Percentiles rank a stretch among this genome's conserved stretches.
phyloP scores from a whole-genome alignment of 2,329 filamentous ascomycete genomes.

The Ceratocystis eucalypticola region DNA sequence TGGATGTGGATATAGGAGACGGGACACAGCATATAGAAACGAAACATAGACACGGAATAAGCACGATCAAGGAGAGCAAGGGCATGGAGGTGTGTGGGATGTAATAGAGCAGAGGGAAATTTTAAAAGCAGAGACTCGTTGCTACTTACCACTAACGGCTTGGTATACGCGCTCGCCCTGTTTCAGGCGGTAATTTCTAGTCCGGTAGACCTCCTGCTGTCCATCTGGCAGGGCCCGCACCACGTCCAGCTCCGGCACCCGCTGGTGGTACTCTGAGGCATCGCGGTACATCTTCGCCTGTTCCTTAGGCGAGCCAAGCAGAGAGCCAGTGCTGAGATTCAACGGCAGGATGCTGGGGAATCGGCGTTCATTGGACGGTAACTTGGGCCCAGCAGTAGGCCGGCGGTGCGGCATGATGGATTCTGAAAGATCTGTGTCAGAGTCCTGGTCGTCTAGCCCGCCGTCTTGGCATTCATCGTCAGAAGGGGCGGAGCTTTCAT shows the following conservation, averaged over 20 bases:
- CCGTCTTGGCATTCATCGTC: not conserved
- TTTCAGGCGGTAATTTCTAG: not conserved
- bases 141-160: constrained; percentile 13
- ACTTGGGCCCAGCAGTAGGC: not conserved
- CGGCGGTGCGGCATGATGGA: constrained; percentile 10
- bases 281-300: constrained; percentile 18
- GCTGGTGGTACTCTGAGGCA: not conserved
- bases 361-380: constrained; percentile 7
- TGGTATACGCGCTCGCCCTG: constrained; percentile 13
- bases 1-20: not conserved
- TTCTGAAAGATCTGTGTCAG: constrained; percentile 4
- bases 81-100: no score
- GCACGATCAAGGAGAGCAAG: no score
- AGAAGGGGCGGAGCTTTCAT: constrained; percentile 4
- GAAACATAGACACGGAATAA: no score
- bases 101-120: no score
- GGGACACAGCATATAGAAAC: not conserved
- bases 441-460: not conserved
- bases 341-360: constrained; percentile 9
- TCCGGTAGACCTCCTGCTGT: constrained; percentile 10
- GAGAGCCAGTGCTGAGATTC: not conserved
- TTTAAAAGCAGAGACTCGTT: not conserved
- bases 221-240: constrained; percentile 2
- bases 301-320: constrained; percentile 10
- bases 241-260: constrained; percentile 10